A percentile compares a stretch with the other conserved stretches of the same genome.
phyloP scores from a whole-genome alignment of 257 asterid species.

The Catharanthus roseus region DNA sequence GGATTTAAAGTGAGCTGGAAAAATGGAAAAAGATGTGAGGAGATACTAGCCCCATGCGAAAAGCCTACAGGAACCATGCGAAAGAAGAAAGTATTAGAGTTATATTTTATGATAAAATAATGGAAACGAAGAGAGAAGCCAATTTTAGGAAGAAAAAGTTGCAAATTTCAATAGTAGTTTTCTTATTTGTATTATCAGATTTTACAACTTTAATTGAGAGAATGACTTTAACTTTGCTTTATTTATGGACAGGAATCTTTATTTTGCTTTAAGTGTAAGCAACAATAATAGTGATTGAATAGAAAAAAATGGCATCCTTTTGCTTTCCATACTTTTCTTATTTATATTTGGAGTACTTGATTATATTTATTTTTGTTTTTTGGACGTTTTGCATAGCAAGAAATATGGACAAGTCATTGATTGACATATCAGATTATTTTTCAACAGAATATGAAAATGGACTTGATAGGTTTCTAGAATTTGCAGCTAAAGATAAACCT shows the following conservation, averaged over 20 bases:
- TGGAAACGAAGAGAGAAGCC: constrained; percentile 1
- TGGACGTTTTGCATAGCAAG: no score
- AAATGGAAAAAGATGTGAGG: no score
- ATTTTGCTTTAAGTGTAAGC: constrained; percentile 58
- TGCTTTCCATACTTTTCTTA: constrained; percentile 18
- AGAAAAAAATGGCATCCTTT: constrained; percentile 18
- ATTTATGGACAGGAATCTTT: constrained; percentile 43
- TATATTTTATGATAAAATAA: not conserved
- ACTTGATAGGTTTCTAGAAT: not conserved
- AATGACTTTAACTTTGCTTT: constrained; percentile 30
- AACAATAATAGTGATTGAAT: constrained; percentile 31
- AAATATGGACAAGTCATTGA: not conserved
- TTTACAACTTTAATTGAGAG: constrained; percentile 15
- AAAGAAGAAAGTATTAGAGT: not conserved
- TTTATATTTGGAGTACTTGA: no score
- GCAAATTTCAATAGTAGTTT: constrained; percentile 3
- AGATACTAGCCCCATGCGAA: no score
- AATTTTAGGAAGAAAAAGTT: constrained; percentile 11
- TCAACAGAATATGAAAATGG: not conserved
- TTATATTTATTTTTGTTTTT: no score
- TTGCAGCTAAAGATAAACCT: not conserved
- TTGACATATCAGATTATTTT: not conserved
- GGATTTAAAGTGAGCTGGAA: no score
- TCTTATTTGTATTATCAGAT: constrained; percentile 19
- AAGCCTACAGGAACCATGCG: not conserved